phyloP scores from a whole-genome alignment of 192 early-diverging fungal genomes.

The Dimargaris xerosporica region DNA sequence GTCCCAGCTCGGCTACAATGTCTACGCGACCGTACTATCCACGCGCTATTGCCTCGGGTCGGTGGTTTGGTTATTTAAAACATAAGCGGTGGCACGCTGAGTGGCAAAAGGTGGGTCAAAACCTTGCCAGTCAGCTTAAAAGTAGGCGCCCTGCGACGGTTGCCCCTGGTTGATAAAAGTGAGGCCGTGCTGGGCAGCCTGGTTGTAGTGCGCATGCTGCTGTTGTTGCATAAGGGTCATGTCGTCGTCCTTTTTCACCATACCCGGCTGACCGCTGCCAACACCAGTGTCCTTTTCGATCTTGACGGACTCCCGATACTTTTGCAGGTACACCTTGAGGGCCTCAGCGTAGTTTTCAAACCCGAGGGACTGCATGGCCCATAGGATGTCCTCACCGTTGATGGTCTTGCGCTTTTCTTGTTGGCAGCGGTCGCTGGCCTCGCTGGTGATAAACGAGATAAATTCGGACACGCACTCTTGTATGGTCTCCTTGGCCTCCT shows the following conservation, averaged over 20 bases:
- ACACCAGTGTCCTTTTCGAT: slow-evolving; percentile 23
- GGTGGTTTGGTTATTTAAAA: too few relatives aligned
- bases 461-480: slow-evolving; percentile 98
- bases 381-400: slow-evolving; percentile 95
- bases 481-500: slow-evolving; percentile 93
- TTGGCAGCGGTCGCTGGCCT: slow-evolving; percentile 90
- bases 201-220: not conserved
- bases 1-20: too few relatives aligned
- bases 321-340: slow-evolving; percentile 73
- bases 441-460: slow-evolving; percentile 94
- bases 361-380: slow-evolving; percentile 94
- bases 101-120: too few relatives aligned
- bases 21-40: too few relatives aligned
- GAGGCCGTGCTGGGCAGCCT: not conserved
- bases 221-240: not conserved
- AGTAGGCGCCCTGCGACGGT: slow-evolving; percentile 2
- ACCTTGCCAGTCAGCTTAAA: not conserved
- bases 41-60: too few relatives aligned
- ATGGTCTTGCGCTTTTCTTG: slow-evolving; percentile 96
- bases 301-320: slow-evolving; percentile 62
- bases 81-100: too few relatives aligned
- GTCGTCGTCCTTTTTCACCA: not conserved
- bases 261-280: not conserved
- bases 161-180: slow-evolving; percentile 10
- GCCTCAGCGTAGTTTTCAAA: slow-evolving; percentile 94